These are phyloP conservation scores for Takashimella tepidaria DNA, from an alignment of 1,284 basidiomycete genomes.

Conservation along the genomic window DNA sequence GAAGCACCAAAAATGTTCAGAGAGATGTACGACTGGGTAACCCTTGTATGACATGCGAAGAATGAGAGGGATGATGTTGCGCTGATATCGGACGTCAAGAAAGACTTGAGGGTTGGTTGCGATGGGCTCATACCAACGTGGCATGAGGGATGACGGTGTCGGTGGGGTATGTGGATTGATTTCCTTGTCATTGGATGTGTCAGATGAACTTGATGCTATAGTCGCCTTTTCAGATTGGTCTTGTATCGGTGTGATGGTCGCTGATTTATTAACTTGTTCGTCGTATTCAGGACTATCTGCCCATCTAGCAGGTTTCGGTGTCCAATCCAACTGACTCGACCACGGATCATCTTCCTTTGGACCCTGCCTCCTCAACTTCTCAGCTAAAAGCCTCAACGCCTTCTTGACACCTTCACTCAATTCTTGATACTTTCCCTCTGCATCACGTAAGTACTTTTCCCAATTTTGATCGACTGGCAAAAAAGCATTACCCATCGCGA, in stretches of 20 bases:
- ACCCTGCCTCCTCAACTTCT: conserved; percentile 54
- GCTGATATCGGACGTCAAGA: conserved; percentile 16
- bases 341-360: conserved; percentile 74
- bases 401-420: conserved; percentile 69
- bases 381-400: conserved; percentile 63
- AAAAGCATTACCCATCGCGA: conserved; percentile 88
- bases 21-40: conserved; percentile 41
- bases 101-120: conserved; percentile 10
- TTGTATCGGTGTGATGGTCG: too few species aligned
- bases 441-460: conserved; percentile 71
- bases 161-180: conserved; percentile 1
- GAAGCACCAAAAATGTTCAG: conserved; percentile 47
- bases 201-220: not conserved
- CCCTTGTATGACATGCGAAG: conserved; percentile 40
- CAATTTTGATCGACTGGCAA: conserved; percentile 86
- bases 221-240: not conserved
- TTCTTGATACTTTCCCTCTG: conserved; percentile 71
- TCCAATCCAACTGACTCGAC: conserved; percentile 92
- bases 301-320: conserved; percentile 73
- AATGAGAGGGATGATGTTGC: conserved; percentile 40
- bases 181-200: not conserved
- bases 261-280: not conserved
- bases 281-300: conserved; percentile 13
- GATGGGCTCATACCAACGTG: conserved; percentile 26
- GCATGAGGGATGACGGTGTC: not conserved